phyloP scores from a whole-genome alignment of 257 asterid genomes.

The Solanum corneliomulleri region DNA sequence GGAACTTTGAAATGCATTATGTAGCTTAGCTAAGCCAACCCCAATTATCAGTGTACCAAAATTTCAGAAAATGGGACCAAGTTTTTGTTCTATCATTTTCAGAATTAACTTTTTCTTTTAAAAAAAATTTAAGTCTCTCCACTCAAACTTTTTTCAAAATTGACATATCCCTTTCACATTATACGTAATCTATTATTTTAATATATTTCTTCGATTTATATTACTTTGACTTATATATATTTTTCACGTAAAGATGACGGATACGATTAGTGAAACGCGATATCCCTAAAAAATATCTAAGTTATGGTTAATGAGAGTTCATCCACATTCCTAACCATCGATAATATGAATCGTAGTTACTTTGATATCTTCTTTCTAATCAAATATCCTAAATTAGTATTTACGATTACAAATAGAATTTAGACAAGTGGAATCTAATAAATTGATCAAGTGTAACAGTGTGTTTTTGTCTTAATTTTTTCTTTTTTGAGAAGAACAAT shows the following conservation, averaged over 20 bases:
- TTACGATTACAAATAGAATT: background rate
- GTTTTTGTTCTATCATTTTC: background rate
- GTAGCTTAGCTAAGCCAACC: background rate
- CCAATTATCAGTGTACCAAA: background rate
- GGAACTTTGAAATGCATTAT: background rate
- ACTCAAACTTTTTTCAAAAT: background rate
- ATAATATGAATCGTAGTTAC: no score
- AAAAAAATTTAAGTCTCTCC: background rate
- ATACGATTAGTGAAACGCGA: background rate
- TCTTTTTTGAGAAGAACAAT: background rate
- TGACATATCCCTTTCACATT: background rate
- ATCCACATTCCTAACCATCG: no score
- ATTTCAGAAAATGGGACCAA: background rate
- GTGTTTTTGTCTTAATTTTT: background rate
- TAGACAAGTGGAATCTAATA: background rate
- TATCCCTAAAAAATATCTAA: no score
- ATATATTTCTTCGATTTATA: background rate
- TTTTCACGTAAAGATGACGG: no score
- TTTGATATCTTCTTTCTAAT: no score
- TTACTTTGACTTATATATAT: no score
- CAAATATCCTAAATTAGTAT: background rate
- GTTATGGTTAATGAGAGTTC: background rate
- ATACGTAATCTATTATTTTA: background rate
- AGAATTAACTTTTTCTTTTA: background rate
- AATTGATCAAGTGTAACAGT: background rate